Evolutionary conservation across 2,329 filamentous ascomycete genomes (phyloP).

Genomic region (Trichoderma simmonsii): DNA sequence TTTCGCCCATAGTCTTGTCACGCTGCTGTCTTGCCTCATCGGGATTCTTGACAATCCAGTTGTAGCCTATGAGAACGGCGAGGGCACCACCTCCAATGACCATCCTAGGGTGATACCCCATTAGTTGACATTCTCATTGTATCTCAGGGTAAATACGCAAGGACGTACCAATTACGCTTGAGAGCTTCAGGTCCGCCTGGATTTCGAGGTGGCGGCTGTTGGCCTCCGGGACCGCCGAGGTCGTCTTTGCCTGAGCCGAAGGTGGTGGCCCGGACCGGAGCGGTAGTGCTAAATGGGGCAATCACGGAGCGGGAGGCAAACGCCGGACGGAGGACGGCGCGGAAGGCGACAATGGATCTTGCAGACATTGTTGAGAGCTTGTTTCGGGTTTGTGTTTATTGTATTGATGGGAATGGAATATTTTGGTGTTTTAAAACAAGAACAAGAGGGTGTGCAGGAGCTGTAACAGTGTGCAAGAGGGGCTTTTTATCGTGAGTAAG

Average conservation of each 20-base stretch:
- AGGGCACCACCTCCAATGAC: slow-evolving; percentile 30
- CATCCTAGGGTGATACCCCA: slow-evolving; percentile 23
- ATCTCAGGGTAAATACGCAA: neutral
- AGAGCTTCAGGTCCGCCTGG: slow-evolving; percentile 28
- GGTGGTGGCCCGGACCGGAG: neutral
- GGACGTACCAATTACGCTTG: slow-evolving; percentile 33
- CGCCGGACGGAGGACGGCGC: slow-evolving; percentile 3
- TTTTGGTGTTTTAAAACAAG: neutral
- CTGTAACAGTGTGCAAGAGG: neutral
- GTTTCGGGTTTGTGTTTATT: neutral
- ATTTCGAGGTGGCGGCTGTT: slow-evolving; percentile 25
- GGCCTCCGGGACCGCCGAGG: slow-evolving; percentile 36
- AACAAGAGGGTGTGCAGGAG: neutral
- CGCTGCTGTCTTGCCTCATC: slow-evolving; percentile 16
- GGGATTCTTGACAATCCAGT: slow-evolving; percentile 29
- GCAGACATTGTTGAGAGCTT: neutral
- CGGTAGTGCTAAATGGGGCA: slow-evolving; percentile 4
- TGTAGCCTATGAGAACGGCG: slow-evolving; percentile 26
- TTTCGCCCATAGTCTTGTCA: slow-evolving; percentile 26
- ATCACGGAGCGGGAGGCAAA: slow-evolving; percentile 6
- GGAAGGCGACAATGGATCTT: neutral
- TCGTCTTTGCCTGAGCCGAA: slow-evolving; percentile 22
- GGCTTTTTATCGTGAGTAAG: neutral
- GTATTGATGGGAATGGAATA: neutral
- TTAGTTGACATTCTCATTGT: neutral